Percentiles rank a stretch among this genome's conserved stretches.
These are phyloP conservation scores for Gossypium rotundifolium DNA, from an alignment of 345 rosid species.

Conservation along the genomic window DNA sequence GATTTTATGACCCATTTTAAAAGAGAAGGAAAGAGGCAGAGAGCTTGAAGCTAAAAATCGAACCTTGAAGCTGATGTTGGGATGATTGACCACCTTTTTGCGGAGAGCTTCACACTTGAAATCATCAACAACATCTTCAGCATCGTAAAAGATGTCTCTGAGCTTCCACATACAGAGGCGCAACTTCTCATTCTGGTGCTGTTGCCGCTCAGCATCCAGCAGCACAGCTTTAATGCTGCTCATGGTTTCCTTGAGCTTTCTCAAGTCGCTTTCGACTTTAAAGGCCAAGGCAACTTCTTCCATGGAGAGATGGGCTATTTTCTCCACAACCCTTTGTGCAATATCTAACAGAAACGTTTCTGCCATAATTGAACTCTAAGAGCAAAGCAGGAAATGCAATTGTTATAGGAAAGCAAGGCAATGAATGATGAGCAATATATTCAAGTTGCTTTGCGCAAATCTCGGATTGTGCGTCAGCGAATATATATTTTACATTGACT, in stretches of 20 bases:
- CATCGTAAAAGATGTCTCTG: not conserved
- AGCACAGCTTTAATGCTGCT: not conserved
- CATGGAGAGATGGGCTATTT: not conserved
- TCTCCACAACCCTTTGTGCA: not conserved
- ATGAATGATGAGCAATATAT: no score
- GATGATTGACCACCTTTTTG: not conserved
- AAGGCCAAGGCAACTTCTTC: not conserved
- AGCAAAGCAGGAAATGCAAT: not conserved
- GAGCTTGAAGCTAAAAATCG: not conserved
- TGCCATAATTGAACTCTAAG: not conserved
- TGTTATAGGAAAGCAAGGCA: not conserved
- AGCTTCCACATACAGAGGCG: not conserved
- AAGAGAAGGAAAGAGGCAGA: not conserved
- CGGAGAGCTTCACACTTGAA: not conserved
- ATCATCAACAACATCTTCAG: not conserved
- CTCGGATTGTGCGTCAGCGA: no score
- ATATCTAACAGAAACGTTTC: not conserved
- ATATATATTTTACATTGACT: no score
- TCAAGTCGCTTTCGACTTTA: not conserved
- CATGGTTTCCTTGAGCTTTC: not conserved
- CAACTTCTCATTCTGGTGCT: not conserved
- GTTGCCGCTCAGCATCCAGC: not conserved
- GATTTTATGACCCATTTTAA: not conserved
- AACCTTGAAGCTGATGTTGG: not conserved
- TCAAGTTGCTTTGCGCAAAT: no score